phyloP scores from a whole-genome alignment of 106 monocot genomes.

The Dioscorea zingiberensis region DNA sequence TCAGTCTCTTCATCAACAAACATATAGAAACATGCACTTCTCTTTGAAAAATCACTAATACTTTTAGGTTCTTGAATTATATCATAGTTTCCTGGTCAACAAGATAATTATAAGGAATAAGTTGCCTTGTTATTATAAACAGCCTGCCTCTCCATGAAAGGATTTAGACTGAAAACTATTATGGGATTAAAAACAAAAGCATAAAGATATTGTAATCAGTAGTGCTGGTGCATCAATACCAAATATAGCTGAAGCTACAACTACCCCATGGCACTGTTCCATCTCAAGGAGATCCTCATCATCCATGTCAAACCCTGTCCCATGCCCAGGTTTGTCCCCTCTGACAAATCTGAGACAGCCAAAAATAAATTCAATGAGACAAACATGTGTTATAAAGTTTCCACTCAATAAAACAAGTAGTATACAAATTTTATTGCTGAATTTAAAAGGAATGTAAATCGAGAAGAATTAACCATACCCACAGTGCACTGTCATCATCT shows the following conservation, averaged over 20 bases:
- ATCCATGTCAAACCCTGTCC: conserved; percentile 82
- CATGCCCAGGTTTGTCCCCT: conserved; percentile 71
- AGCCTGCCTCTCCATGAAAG: no score
- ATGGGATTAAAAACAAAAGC: no score
- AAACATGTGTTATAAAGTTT: background rate
- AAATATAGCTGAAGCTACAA: conserved; percentile 96
- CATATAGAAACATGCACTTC: conserved; percentile 77
- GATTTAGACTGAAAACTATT: no score
- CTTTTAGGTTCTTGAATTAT: conserved; percentile 88
- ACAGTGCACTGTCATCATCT: conserved; percentile 76
- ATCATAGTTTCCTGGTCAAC: conserved; percentile 87
- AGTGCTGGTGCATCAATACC: conserved; percentile 25
- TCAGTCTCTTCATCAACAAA: conserved; percentile 93
- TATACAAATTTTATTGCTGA: background rate
- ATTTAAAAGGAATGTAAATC: background rate
- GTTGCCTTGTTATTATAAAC: no score
- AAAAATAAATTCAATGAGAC: background rate
- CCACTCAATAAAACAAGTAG: no score
- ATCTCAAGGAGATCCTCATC: conserved; percentile 75
- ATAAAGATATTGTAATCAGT: no score
- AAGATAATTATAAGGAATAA: conserved; percentile 9
- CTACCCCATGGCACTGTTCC: conserved; percentile 81
- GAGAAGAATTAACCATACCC: conserved; percentile 45
- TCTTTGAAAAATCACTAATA: conserved; percentile 63
- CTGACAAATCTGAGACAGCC: conserved; percentile 56